Evolutionary conservation across 345 rosid species (phyloP).

Genomic region (Acer negundo): DNA sequence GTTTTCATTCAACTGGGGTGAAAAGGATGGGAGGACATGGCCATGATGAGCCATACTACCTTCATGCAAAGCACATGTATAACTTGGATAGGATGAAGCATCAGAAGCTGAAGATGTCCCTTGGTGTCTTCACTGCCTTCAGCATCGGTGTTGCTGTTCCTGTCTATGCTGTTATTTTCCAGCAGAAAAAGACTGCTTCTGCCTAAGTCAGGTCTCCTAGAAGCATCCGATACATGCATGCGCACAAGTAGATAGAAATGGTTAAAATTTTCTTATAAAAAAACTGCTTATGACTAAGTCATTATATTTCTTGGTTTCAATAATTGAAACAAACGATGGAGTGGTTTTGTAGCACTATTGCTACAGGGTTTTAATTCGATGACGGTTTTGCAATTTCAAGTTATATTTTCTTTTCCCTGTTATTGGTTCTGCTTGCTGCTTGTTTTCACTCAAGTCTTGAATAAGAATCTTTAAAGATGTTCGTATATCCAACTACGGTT

Average conservation of each 20-base stretch:
- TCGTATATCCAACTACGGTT: too few relatives aligned
- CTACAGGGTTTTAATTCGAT: background rate
- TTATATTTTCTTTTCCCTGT: background rate
- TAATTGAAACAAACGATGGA: conserved; percentile 24
- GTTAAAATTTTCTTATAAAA: background rate
- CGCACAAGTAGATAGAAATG: background rate
- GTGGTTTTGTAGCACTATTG: conserved; percentile 7
- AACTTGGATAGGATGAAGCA: conserved; percentile 89
- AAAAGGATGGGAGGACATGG: conserved; percentile 77
- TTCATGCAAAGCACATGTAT: conserved; percentile 98
- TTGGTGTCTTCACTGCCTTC: conserved; percentile 83
- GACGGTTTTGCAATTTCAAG: background rate
- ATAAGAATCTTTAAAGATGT: background rate
- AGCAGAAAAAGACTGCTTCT: conserved; percentile 91
- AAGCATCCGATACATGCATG: conserved; percentile 2
- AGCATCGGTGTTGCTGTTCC: conserved; percentile 87
- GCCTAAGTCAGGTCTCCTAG: conserved; percentile 32
- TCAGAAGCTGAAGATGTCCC: conserved; percentile 81
- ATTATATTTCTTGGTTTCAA: conserved; percentile 16
- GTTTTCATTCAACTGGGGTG: conserved; percentile 69
- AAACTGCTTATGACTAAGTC: background rate
- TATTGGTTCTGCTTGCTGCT: conserved; percentile 1
- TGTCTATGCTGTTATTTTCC: conserved; percentile 87
- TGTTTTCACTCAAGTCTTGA: conserved; percentile 12
- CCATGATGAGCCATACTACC: conserved; percentile 73